These are phyloP conservation scores for Phytophthora aleatoria DNA, from an alignment of 352 stramenopile species.

Conservation along the genomic window DNA sequence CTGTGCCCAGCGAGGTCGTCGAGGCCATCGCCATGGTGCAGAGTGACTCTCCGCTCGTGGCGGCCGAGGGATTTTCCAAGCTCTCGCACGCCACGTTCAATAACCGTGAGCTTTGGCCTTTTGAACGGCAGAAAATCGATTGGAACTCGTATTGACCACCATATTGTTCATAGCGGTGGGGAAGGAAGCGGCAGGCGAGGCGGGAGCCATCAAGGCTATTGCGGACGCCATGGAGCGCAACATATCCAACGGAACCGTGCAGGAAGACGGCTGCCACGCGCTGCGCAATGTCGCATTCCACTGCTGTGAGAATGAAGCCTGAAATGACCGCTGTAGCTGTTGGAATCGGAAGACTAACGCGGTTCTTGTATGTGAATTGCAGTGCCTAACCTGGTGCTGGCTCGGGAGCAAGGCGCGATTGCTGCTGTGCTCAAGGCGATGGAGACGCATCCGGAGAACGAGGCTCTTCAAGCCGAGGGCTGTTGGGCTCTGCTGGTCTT, in stretches of 20 bases:
- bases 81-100: constrained; percentile 82
- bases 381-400: constrained; percentile 68
- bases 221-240: constrained; percentile 71
- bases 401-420: constrained; percentile 68
- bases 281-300: constrained; percentile 80
- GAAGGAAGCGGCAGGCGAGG: constrained; percentile 67
- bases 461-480: constrained; percentile 70
- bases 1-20: constrained; percentile 49
- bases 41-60: constrained; percentile 58
- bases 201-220: constrained; percentile 64
- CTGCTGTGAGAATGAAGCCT: constrained; percentile 38
- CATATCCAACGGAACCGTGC: constrained; percentile 60
- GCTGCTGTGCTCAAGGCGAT: constrained; percentile 63
- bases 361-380: not conserved
- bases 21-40: constrained; percentile 65
- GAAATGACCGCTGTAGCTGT: not conserved
- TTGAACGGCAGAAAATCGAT: not conserved
- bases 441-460: constrained; percentile 65
- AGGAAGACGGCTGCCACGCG: constrained; percentile 75
- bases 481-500: constrained; percentile 82
- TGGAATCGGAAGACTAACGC: not conserved
- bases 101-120: constrained; percentile 46
- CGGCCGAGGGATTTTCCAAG: constrained; percentile 69
- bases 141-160: not conserved
- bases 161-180: constrained; percentile 43